A percentile compares a stretch with the other conserved stretches of the same genome.
phyloP scores from a whole-genome alignment of 2,329 filamentous ascomycete genomes.

The Onygenales sp. region DNA sequence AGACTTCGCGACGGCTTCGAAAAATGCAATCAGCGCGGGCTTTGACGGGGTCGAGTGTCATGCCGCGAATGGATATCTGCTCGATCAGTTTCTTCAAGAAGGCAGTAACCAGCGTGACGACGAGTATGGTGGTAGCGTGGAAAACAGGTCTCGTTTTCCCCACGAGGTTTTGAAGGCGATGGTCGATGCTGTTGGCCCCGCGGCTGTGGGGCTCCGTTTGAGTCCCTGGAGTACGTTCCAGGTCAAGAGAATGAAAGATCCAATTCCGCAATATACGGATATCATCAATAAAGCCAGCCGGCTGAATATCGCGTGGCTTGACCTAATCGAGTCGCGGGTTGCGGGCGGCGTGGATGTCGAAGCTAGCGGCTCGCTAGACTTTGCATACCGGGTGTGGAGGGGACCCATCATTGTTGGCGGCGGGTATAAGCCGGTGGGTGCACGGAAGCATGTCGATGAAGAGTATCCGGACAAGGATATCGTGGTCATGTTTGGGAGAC shows the following conservation, averaged over 20 bases:
- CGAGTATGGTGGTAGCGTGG: slow-evolving; percentile 41
- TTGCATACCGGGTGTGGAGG: neutral
- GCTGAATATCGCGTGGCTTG: slow-evolving; percentile 51
- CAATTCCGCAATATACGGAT: slow-evolving; percentile 54
- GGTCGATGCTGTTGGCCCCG: slow-evolving; percentile 34
- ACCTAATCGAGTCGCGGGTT: slow-evolving; percentile 52
- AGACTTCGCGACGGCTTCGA: slow-evolving; percentile 37
- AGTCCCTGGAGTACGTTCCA: slow-evolving; percentile 34
- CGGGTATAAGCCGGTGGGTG: slow-evolving; percentile 35
- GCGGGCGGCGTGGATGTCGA: slow-evolving; percentile 19
- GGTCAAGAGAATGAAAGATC: slow-evolving; percentile 51
- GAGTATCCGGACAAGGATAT: slow-evolving; percentile 22
- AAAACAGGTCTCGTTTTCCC: slow-evolving; percentile 45
- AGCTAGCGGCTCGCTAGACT: slow-evolving; percentile 26
- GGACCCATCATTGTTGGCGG: slow-evolving; percentile 30
- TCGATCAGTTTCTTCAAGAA: slow-evolving; percentile 44
- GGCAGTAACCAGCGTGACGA: slow-evolving; percentile 40
- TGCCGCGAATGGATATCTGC: slow-evolving; percentile 41
- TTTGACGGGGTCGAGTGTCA: slow-evolving; percentile 46
- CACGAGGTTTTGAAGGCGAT: slow-evolving; percentile 42
- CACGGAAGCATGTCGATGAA: slow-evolving; percentile 41
- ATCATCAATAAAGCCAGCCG: slow-evolving; percentile 43
- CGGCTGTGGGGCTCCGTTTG: slow-evolving; percentile 39
- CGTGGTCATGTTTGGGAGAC: slow-evolving; percentile 32
- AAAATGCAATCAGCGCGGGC: slow-evolving; percentile 45